Percentiles rank a stretch among this genome's conserved stretches.
These are phyloP conservation scores for Blastocrithidia nonstop DNA, from an alignment of 208 protist species.

Conservation along the genomic window DNA sequence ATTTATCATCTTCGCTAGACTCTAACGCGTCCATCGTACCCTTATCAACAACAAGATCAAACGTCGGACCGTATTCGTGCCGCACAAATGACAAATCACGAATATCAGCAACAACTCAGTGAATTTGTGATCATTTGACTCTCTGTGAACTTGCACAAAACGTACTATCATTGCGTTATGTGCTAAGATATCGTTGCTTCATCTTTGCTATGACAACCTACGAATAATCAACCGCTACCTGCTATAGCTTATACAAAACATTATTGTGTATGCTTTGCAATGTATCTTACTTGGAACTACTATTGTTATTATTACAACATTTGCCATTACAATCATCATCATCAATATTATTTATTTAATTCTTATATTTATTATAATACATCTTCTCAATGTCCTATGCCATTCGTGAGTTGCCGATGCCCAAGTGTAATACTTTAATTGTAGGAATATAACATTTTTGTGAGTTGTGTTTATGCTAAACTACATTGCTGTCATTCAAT, in stretches of 20 bases:
- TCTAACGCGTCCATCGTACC: conserved; percentile 79
- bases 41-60: conserved; percentile 74
- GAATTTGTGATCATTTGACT: conserved; percentile 9
- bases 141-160: background rate
- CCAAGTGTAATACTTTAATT: conserved; percentile 59
- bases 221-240: conserved; percentile 76
- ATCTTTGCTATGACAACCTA: conserved; percentile 63
- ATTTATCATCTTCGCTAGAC: conserved; percentile 21
- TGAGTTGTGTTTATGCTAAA: too few relatives aligned
- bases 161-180: background rate
- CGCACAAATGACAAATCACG: conserved; percentile 34
- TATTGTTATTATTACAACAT: conserved; percentile 1
- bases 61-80: conserved; percentile 20
- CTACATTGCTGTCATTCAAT: too few relatives aligned
- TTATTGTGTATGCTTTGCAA: background rate
- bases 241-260: conserved; percentile 22
- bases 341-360: too few relatives aligned
- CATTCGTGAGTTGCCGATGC: conserved; percentile 63
- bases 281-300: conserved; percentile 3
- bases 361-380: conserved; percentile 8
- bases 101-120: conserved; percentile 66
- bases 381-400: conserved; percentile 34
- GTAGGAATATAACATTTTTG: background rate
- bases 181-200: conserved; percentile 16
- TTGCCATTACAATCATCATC: too few relatives aligned